phyloP scores from a whole-genome alignment of 345 rosid species.

The Syzygium jambos region DNA sequence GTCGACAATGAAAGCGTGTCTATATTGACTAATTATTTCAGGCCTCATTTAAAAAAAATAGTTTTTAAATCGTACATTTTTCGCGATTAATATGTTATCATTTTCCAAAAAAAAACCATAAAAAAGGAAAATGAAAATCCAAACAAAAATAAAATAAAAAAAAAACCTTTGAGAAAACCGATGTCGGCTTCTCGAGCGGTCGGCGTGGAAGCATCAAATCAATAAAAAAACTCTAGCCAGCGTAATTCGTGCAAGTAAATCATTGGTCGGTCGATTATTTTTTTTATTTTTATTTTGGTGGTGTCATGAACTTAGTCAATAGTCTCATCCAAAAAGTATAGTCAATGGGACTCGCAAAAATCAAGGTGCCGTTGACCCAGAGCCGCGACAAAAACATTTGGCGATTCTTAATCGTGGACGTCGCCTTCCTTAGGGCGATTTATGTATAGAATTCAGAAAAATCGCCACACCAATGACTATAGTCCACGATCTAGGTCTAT shows the following conservation, averaged over 20 bases:
- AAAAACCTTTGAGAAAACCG: not conserved
- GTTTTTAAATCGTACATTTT: too few relatives aligned
- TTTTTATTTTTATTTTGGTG: not conserved
- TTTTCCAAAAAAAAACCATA: not conserved
- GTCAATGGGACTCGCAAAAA: not conserved
- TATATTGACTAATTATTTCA: too few relatives aligned
- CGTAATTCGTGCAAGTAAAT: not conserved
- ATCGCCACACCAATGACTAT: not conserved
- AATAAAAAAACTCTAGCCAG: not conserved
- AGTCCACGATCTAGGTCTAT: not conserved
- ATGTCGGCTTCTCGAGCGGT: not conserved
- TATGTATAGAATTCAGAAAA: not conserved
- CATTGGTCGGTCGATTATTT: not conserved
- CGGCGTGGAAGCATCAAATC: not conserved
- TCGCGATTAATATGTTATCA: not conserved
- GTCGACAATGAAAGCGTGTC: not conserved
- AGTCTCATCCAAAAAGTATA: not conserved
- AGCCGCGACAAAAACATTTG: not conserved
- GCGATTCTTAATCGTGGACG: not conserved
- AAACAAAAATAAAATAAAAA: not conserved
- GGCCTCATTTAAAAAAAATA: too few relatives aligned
- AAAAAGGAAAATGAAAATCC: not conserved
- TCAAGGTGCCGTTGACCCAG: not conserved
- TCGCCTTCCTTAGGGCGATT: not conserved
- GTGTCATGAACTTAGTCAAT: not conserved